Evolutionary conservation across 768 basidiomycete species (phyloP), one percentile per base, ranked within the genome.

Genomic region (Russula abietina): DNA sequence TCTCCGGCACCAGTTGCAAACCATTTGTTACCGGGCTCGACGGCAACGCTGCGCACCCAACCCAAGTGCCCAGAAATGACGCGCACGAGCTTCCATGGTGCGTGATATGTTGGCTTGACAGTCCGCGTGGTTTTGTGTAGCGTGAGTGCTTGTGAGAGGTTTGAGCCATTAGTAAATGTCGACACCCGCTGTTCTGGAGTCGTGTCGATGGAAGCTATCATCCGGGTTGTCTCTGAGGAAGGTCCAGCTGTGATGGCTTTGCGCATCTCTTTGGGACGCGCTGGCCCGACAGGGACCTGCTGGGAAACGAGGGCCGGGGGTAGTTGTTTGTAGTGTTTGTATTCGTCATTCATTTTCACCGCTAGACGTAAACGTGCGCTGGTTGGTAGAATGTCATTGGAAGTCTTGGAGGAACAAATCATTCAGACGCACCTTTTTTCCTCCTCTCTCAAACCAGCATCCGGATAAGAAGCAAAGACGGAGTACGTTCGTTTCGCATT

Each of bases 1-100:
- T 98, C 97, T 3, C 97, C 97, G 0, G 97, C 97, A 62, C 97
- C 97, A 0, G 94, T 94, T 1, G 91, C 97, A 67, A 99, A 98
- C 97, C 97, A 99, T 71, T 95, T 77, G 77, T 99, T 99, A 11
- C 94, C 97, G 11, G 96, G 96, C 74, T 98, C 97, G 41, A 99
- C 93, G 3, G 97, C 93, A 17, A 91, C 89, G 70, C 89, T 89
- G 60, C 97, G 84, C 17, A 99, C 96, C 97, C 97, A 99, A 11
- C 97, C 97, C 64, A 99, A 75, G 75, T 99, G 96, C 0, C 97
- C 97, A 1, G 94, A 97, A 62, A 99, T 98, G 69, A 99, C 97
- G 54, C 96, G 89, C 65, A 87, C 80, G 55, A 99, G 86, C 74
- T 97, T 97, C 97, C 96, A 98, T 66, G 86, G 89, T 6, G 97